Percentiles rank a stretch among this genome's conserved stretches.
Evolutionary conservation across 2,329 filamentous ascomycete genomes (phyloP).

Genomic region (Aureobasidium sp.): DNA sequence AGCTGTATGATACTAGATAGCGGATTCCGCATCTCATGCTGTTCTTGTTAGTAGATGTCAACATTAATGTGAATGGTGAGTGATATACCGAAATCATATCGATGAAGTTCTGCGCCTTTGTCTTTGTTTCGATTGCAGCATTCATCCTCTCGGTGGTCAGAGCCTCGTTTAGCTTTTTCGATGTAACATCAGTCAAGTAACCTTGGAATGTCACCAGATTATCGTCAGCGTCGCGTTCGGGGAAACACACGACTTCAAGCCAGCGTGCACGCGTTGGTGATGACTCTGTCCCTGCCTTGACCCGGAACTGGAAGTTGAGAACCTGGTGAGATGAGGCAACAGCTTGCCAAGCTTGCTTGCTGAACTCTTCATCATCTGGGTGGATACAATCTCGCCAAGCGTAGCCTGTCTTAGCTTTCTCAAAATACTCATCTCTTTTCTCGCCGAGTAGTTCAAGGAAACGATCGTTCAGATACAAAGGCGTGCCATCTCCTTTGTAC

Average conservation of each 20-base stretch:
- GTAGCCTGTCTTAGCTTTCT: background rate
- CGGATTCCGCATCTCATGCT: conserved; percentile 20
- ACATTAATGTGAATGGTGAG: background rate
- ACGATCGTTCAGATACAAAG: background rate
- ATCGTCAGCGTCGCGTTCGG: background rate
- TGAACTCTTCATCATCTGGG: background rate
- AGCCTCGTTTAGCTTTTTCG: conserved; percentile 2
- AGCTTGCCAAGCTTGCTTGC: conserved; percentile 11
- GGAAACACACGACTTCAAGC: conserved; percentile 1
- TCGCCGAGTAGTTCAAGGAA: background rate
- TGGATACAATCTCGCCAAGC: conserved; percentile 3
- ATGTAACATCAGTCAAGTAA: background rate
- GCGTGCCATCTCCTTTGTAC: background rate
- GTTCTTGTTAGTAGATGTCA: background rate
- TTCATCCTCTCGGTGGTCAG: conserved; percentile 25
- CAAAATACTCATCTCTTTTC: background rate
- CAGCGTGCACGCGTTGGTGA: conserved; percentile 20
- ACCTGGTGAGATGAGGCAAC: conserved; percentile 26
- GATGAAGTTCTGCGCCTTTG: conserved; percentile 24
- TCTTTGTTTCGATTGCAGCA: conserved; percentile 31
- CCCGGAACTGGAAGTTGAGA: conserved; percentile 20
- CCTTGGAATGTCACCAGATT: background rate
- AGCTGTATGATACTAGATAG: conserved; percentile 29
- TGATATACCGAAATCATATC: conserved; percentile 25
- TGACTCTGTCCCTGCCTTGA: conserved; percentile 24